Evolutionary conservation across 2,329 filamentous ascomycete species (phyloP).

Genomic region (Arthroderma sp.): DNA sequence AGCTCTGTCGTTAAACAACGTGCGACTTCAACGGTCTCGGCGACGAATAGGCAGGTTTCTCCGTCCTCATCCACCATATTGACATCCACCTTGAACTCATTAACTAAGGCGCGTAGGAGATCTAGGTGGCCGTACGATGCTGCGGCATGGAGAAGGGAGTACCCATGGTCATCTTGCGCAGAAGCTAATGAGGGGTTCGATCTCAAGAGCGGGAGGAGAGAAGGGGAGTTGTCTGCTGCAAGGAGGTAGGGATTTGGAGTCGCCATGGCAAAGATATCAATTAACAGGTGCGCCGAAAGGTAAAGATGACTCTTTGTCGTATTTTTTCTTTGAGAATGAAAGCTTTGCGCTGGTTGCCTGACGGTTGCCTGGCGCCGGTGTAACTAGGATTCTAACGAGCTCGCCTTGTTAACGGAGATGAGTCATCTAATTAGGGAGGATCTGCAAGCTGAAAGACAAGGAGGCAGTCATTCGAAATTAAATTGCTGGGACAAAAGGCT

Average conservation of each 20-base stretch:
- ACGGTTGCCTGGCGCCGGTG: too few relatives aligned
- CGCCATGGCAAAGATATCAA: slow-evolving; percentile 17
- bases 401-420: too few relatives aligned
- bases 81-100: slow-evolving; percentile 63
- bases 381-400: too few relatives aligned
- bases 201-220: slow-evolving; percentile 61
- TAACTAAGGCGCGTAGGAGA: slow-evolving; percentile 61
- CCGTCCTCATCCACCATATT: slow-evolving; percentile 80
- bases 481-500: too few relatives aligned
- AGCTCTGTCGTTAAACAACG: slow-evolving; percentile 72
- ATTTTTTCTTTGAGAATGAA: too few relatives aligned
- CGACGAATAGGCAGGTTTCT: slow-evolving; percentile 90
- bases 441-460: too few relatives aligned
- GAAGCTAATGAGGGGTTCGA: slow-evolving; percentile 63
- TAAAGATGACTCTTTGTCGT: too few relatives aligned
- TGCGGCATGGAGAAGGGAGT: slow-evolving; percentile 85
- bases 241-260: slow-evolving; percentile 54
- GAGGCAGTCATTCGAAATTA: too few relatives aligned
- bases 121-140: slow-evolving; percentile 81
- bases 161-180: slow-evolving; percentile 77
- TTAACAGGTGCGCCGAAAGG: too few relatives aligned
- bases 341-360: too few relatives aligned
- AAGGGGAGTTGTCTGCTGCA: slow-evolving; percentile 67
- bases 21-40: slow-evolving; percentile 68
- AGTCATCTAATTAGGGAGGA: too few relatives aligned